A percentile compares a stretch with the other conserved stretches of the same genome.
phyloP scores from a whole-genome alignment of 345 rosid genomes.

The Barbarea vulgaris region DNA sequence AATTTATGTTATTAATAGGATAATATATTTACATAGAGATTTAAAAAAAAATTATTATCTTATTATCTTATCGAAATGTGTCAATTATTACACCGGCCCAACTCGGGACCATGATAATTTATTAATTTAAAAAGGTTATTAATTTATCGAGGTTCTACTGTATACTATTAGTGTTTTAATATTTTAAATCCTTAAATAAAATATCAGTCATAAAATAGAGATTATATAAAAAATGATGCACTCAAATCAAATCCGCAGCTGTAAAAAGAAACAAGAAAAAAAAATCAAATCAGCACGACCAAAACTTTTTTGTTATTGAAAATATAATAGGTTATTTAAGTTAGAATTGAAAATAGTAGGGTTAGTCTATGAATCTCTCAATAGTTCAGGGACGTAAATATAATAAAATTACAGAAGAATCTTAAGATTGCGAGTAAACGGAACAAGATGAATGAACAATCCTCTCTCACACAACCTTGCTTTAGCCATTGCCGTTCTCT shows the following conservation, averaged over 20 bases:
- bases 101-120: too few species aligned
- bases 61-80: too few species aligned
- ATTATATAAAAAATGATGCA: too few species aligned
- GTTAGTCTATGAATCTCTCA: neutral
- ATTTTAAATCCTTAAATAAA: too few species aligned
- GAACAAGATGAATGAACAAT: neutral
- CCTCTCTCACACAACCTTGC: neutral
- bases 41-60: too few species aligned
- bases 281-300: neutral
- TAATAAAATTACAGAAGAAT: neutral
- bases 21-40: too few species aligned
- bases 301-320: neutral
- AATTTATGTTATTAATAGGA: too few species aligned
- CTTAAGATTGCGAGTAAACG: neutral
- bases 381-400: neutral
- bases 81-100: too few species aligned
- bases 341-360: neutral
- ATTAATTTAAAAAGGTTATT: too few species aligned
- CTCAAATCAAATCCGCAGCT: neutral
- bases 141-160: too few species aligned
- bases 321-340: neutral
- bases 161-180: too few species aligned
- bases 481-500: neutral
- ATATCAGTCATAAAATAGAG: neutral
- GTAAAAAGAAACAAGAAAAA: too few species aligned